Conservation (phyloP, 2,329 filamentous ascomycete species). For the Colletotrichum sp. region DNA sequence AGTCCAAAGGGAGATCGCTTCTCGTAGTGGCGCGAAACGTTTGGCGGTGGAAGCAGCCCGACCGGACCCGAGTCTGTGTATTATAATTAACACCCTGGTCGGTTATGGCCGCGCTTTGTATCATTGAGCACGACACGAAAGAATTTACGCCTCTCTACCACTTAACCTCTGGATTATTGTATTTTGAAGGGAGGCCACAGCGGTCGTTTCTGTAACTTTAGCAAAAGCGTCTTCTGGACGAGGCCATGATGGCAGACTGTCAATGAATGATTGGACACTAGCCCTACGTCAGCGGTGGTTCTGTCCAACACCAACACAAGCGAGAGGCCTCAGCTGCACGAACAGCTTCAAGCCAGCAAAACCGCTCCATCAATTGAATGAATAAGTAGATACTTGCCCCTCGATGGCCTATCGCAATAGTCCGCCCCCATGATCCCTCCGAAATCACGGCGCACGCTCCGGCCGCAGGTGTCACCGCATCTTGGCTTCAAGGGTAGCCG, state of each 20-base stretch:
- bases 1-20: slow-evolving; percentile 89
- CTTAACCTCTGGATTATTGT: neutral
- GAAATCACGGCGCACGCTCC: neutral
- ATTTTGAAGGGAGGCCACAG: neutral
- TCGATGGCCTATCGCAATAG: neutral
- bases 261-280: neutral
- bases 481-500: neutral
- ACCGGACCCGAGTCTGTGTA: neutral
- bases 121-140: slow-evolving; percentile 11
- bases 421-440: neutral
- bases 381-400: neutral
- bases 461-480: neutral
- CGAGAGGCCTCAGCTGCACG: neutral
- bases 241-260: neutral
- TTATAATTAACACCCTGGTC: slow-evolving; percentile 2
- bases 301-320: neutral
- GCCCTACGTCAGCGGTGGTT: neutral
- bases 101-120: neutral
- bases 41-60: neutral
- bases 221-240: neutral
- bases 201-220: neutral
- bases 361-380: neutral
- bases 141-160: neutral
- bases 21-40: slow-evolving; percentile 43
- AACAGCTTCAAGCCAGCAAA: neutral